A percentile compares a stretch with the other conserved stretches of the same genome.
phyloP scores from a whole-genome alignment of 495 filamentous ascomycete genomes.

The Parathielavia appendiculata region DNA sequence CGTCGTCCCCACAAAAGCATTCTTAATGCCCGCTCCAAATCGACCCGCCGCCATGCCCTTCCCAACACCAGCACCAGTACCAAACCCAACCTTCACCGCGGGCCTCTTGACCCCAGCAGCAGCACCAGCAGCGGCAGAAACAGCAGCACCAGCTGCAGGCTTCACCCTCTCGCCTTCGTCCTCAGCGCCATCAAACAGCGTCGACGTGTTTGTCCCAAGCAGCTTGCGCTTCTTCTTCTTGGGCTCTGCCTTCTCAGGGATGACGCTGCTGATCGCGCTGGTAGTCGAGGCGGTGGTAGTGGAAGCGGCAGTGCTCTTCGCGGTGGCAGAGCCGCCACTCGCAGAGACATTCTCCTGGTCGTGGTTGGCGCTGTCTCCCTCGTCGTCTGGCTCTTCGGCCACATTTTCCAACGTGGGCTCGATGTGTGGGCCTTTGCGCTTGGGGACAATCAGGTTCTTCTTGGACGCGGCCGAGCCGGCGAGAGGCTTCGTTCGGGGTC shows the following conservation, averaged over 20 bases:
- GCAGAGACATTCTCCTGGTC: slow-evolving; percentile 24
- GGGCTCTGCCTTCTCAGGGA: slow-evolving; percentile 32
- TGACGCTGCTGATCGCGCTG: not conserved
- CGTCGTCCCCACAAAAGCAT: slow-evolving; percentile 39
- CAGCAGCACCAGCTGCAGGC: slow-evolving; percentile 5
- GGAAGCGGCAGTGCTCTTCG: not conserved
- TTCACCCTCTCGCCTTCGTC: slow-evolving; percentile 49
- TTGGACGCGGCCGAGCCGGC: slow-evolving; percentile 37
- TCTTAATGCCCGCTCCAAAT: slow-evolving; percentile 32
- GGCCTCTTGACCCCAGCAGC: slow-evolving; percentile 21
- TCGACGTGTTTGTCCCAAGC: slow-evolving; percentile 54
- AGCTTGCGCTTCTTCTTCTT: slow-evolving; percentile 72
- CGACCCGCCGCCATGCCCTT: slow-evolving; percentile 6
- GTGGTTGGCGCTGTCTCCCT: slow-evolving; percentile 15
- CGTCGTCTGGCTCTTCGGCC: slow-evolving; percentile 37
- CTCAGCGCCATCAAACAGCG: slow-evolving; percentile 72
- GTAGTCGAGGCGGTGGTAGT: slow-evolving; percentile 15
- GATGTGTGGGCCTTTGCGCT: slow-evolving; percentile 20
- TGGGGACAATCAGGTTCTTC: slow-evolving; percentile 36
- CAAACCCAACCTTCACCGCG: slow-evolving; percentile 28
- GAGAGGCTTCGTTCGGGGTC: slow-evolving; percentile 36
- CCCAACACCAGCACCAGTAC: slow-evolving; percentile 25
- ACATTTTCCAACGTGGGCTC: slow-evolving; percentile 45
- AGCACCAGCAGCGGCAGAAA: slow-evolving; percentile 21
- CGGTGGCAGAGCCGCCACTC: not conserved